Evolutionary conservation across 2,329 filamentous ascomycete genomes (phyloP).

Genomic region (Fusarium begoniae): DNA sequence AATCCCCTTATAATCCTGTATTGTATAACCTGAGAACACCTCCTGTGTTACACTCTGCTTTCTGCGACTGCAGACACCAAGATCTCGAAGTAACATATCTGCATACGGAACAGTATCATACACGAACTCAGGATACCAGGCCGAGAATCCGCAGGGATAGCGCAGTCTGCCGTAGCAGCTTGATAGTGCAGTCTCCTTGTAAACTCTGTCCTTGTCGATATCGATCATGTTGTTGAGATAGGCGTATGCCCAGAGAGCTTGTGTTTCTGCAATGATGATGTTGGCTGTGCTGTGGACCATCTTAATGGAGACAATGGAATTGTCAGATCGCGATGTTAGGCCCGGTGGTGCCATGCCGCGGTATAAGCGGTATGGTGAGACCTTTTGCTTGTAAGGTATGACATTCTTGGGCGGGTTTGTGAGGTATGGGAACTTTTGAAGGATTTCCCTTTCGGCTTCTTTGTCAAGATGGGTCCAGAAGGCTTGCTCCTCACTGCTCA

Average conservation of each 20-base stretch:
- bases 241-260: background rate
- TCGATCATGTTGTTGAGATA: background rate
- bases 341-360: background rate
- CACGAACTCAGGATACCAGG: background rate
- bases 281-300: background rate
- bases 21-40: background rate
- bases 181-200: background rate
- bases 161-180: background rate
- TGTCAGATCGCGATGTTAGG: background rate
- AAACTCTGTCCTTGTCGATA: accelerated
- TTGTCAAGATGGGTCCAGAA: background rate
- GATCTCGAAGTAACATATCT: background rate
- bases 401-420: background rate
- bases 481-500: background rate
- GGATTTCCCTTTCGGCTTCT: background rate
- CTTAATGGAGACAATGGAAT: background rate
- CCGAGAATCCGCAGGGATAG: background rate
- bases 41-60: background rate
- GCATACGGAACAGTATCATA: background rate
- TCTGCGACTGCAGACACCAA: background rate
- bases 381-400: background rate
- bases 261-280: background rate
- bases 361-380: background rate
- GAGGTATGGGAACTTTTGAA: background rate
- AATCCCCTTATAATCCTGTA: background rate